These are phyloP conservation scores for Termitomyces sp. DNA, from an alignment of 768 basidiomycete species.

Conservation along the genomic window DNA sequence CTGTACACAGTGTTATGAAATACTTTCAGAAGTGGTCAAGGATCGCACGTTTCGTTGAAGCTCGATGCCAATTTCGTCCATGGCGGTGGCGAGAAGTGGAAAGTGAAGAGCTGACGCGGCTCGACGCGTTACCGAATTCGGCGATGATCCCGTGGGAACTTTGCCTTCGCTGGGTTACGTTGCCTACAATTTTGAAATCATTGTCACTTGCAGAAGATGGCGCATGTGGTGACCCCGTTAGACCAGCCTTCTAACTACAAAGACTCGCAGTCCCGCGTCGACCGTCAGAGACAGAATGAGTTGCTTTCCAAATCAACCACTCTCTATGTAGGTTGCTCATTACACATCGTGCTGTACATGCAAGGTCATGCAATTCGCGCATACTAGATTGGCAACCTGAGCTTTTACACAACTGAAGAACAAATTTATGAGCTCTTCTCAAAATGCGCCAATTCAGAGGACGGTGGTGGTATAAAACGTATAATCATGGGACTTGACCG, in stretches of 20 bases:
- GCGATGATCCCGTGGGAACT: conserved; percentile 34
- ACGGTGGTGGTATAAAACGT: conserved; percentile 86
- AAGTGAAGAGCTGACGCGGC: conserved; percentile 42
- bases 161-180: background rate
- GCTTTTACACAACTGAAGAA: conserved; percentile 93
- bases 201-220: conserved; percentile 48
- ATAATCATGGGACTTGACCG: conserved; percentile 95
- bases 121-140: conserved; percentile 36
- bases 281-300: conserved; percentile 75
- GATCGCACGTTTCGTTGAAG: conserved; percentile 66
- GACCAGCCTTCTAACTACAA: conserved; percentile 98
- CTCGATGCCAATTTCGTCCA: conserved; percentile 91
- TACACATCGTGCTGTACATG: conserved; percentile 15
- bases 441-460: conserved; percentile 83
- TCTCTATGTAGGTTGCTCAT: conserved; percentile 67
- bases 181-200: conserved; percentile 5
- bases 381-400: conserved; percentile 80
- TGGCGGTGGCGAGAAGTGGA: conserved; percentile 29
- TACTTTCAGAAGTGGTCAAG: background rate
- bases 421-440: conserved; percentile 93
- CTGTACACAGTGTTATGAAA: conserved; percentile 31
- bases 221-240: conserved; percentile 77
- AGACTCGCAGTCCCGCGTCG: conserved; percentile 81
- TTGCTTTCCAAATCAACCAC: conserved; percentile 82
- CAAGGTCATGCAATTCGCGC: conserved; percentile 8